Percentiles rank a stretch among this genome's conserved stretches.
These are phyloP conservation scores for Paraphaeosphaeria minitans DNA, from an alignment of 2,329 filamentous ascomycete species.

Conservation along the genomic window DNA sequence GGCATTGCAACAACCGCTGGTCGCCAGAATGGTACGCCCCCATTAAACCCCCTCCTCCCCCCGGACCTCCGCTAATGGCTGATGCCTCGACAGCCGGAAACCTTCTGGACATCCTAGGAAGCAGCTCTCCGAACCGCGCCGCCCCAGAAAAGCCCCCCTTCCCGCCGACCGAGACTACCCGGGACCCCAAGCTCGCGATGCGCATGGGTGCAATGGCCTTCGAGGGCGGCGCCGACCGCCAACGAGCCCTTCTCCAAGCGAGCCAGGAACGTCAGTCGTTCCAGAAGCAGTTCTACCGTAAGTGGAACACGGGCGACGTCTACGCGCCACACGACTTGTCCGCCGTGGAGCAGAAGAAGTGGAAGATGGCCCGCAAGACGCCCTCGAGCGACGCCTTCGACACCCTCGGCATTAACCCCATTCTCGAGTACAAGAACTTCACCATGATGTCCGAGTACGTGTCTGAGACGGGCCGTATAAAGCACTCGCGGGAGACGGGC, in stretches of 20 bases:
- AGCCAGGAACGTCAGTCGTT: conserved; percentile 53
- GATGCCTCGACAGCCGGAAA: background rate
- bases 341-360: conserved; percentile 79
- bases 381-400: conserved; percentile 74
- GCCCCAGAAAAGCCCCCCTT: conserved; percentile 2
- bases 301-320: conserved; percentile 79
- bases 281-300: conserved; percentile 68
- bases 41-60: background rate
- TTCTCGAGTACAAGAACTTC: conserved; percentile 95
- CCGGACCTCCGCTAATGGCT: background rate
- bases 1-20: conserved; percentile 32
- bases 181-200: conserved; percentile 7
- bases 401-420: conserved; percentile 75
- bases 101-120: conserved; percentile 29
- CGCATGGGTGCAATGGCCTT: conserved; percentile 24
- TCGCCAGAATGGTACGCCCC: conserved; percentile 23
- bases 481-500: conserved; percentile 74
- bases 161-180: background rate
- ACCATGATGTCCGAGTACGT: conserved; percentile 89
- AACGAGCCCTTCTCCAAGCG: conserved; percentile 30
- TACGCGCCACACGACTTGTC: conserved; percentile 90
- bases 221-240: conserved; percentile 24
- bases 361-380: conserved; percentile 61
- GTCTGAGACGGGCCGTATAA: conserved; percentile 83
- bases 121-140: conserved; percentile 16